These are phyloP conservation scores for Boletus reticulatus DNA, from an alignment of 768 basidiomycete species.

Conservation along the genomic window DNA sequence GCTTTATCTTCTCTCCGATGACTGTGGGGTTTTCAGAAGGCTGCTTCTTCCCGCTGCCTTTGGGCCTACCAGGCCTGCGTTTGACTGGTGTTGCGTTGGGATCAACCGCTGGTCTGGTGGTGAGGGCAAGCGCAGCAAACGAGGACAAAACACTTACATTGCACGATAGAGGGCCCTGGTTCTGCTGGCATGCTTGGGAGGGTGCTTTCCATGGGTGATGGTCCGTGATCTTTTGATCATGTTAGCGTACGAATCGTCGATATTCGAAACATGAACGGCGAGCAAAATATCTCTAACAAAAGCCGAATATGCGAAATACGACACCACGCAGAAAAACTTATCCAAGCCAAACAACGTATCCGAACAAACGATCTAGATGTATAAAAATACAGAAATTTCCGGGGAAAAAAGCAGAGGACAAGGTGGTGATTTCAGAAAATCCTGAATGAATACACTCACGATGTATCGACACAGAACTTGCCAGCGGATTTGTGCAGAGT, in stretches of 20 bases:
- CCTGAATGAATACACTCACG: constrained; percentile 24
- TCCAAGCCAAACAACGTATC: constrained; percentile 30
- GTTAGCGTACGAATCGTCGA: constrained; percentile 21
- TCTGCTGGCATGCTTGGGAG: constrained; percentile 28
- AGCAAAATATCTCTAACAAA: constrained; percentile 31
- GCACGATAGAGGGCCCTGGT: constrained; percentile 27
- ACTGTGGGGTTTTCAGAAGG: constrained; percentile 37
- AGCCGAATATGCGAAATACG: constrained; percentile 35
- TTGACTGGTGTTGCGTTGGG: constrained; percentile 42
- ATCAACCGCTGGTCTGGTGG: constrained; percentile 20
- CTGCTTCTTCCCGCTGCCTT: constrained; percentile 76
- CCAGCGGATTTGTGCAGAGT: constrained; percentile 20
- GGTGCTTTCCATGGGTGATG: constrained; percentile 23
- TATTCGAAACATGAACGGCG: constrained; percentile 20
- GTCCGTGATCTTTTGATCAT: constrained; percentile 21
- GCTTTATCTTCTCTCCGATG: constrained; percentile 56
- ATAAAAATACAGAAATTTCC: constrained; percentile 6
- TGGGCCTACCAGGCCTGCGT: constrained; percentile 73
- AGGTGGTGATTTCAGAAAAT: constrained; percentile 5
- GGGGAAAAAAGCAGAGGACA: constrained; percentile 15
- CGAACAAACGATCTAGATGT: constrained; percentile 21
- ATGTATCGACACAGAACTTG: constrained; percentile 14
- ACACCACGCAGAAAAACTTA: constrained; percentile 29
- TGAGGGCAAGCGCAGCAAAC: constrained; percentile 4
- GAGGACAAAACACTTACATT: constrained; percentile 13